These are phyloP conservation scores for Solanum hybrid DNA, from an alignment of 305 asterid species.

Conservation along the genomic window DNA sequence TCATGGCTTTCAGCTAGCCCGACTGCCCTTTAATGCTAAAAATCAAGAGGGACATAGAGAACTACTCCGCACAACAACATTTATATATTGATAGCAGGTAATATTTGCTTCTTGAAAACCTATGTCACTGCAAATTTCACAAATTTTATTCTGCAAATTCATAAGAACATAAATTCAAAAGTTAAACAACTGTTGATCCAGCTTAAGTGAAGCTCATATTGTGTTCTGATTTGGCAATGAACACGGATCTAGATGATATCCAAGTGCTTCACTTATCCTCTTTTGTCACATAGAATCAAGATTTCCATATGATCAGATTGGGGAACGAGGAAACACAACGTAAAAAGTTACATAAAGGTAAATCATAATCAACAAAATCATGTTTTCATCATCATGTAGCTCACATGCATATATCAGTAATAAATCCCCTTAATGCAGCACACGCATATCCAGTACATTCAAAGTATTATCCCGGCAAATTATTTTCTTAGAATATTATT, in stretches of 20 bases:
- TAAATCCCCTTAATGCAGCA: too few species aligned
- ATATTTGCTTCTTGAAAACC: background rate
- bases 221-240: background rate
- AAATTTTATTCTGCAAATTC: background rate
- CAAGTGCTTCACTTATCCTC: background rate
- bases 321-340: background rate
- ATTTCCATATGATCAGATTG: too few species aligned
- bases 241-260: background rate
- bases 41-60: background rate
- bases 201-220: background rate
- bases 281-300: background rate
- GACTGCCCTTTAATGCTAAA: background rate
- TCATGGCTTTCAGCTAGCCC: background rate
- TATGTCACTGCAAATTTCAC: background rate
- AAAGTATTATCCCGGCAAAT: background rate
- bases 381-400: too few species aligned
- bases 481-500: too few species aligned
- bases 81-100: background rate
- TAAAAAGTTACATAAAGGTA: background rate
- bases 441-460: background rate
- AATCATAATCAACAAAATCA: background rate
- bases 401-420: background rate
- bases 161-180: background rate
- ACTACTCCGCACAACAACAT: background rate
- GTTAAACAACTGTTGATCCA: background rate